Percentiles rank a stretch among this genome's conserved stretches.
These are phyloP conservation scores for Sporothrix humicola DNA, from an alignment of 2,329 filamentous ascomycete species.

Conservation along the genomic window DNA sequence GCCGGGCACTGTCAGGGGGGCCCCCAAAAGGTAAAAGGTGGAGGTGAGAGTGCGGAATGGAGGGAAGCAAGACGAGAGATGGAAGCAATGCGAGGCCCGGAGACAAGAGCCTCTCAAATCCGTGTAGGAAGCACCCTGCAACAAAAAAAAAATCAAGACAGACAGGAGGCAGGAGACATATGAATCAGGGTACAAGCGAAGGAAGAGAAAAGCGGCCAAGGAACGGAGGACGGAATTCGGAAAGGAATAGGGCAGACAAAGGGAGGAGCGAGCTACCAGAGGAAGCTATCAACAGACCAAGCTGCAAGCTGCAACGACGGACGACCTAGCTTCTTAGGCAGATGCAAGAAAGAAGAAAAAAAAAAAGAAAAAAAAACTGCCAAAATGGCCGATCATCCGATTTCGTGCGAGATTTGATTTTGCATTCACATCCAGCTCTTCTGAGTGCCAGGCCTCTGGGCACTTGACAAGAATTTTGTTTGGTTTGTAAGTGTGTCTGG, in stretches of 20 bases:
- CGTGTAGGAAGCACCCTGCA: not conserved
- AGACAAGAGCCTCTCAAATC: not conserved
- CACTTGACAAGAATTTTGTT: too few relatives aligned
- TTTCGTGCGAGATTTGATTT: not conserved
- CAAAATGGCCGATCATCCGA: not conserved
- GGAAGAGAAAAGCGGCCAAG: not conserved
- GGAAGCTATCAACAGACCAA: not conserved
- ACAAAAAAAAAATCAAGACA: not conserved
- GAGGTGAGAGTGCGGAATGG: not conserved
- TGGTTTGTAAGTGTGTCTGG: not conserved
- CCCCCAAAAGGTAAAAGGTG: not conserved
- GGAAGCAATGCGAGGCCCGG: not conserved
- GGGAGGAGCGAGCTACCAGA: not conserved
- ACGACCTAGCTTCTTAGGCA: too few relatives aligned
- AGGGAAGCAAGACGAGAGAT: too few relatives aligned
- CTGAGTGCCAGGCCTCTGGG: too few relatives aligned
- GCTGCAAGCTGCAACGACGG: too few relatives aligned
- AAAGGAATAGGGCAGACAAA: slow-evolving; percentile 6
- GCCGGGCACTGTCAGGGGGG: not conserved
- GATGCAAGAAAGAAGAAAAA: too few relatives aligned
- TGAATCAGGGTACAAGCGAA: not conserved
- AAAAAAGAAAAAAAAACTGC: too few relatives aligned
- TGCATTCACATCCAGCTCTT: not conserved
- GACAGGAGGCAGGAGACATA: not conserved
- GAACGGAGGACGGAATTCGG: not conserved